Base-by-base conservation (phyloP, 495 filamentous ascomycete genomes). In the Penicillium soppii region DNA sequence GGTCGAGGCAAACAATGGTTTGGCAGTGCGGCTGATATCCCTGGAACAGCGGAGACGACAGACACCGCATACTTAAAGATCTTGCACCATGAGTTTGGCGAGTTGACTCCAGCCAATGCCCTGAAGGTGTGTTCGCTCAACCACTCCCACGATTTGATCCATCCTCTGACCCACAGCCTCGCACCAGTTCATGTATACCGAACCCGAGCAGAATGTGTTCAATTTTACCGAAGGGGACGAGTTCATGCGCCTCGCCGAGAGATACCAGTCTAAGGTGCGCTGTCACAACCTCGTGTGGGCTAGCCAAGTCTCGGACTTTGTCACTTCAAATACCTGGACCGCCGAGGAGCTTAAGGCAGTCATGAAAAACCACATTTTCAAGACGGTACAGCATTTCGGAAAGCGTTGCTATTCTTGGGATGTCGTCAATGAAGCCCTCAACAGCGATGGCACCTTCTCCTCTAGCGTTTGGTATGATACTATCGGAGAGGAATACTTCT, bases 201-300 rank as follows among this genome's bases (percentile, higher is more conserved):
- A 77, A 61, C 73, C 68, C 4, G 40, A 63, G 37, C 67, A 63
- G 22, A 58, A 62, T 38, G 51, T 58, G 26, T 85, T 84, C 68
- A 75, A 61, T 52, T 83, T 69, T 57, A 57, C 57, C 22, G 54
- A 53, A 4, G 80, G 72, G n/a, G 76, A 81, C 26, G 61, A 72
- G 25, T 67, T 80, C 48, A 58, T 76, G 13, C 58, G 66, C 42
- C 56, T 74, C 9, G 78, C 82, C 5, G 63, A 67, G 45, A 46
- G 40, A 6, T 73, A 73, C 35, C 65, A 66, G 26, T 70, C 81
- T 61, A 40, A 65, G 4, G 56, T 84, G 35, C 66, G 80, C n/a
- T 83, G 79, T 54, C 80, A 85, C 61, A 81, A 79, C 5, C 66
- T 83, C 13, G 73, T 80, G n/a, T 86, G 78, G 81, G 59, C 77